phyloP scores from a whole-genome alignment of 768 basidiomycete species.

The Tubosaeta sp. region DNA sequence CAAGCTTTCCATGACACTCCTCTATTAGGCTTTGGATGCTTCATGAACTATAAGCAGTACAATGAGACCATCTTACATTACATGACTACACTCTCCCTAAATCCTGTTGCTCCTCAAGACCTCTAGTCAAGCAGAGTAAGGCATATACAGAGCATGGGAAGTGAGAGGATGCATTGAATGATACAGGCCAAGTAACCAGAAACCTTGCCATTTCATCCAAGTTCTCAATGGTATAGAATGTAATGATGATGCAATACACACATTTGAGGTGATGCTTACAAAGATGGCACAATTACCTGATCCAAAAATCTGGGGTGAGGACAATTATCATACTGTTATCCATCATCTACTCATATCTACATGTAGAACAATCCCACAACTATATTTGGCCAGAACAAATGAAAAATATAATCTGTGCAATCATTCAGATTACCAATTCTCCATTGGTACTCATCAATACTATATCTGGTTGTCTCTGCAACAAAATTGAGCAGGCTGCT shows the following conservation, averaged over 20 bases:
- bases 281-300: not conserved
- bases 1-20: too few species aligned
- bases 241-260: not conserved
- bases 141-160: not conserved
- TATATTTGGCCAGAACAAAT: not conserved
- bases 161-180: slow-evolving; percentile 1
- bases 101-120: not conserved
- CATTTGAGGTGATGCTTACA: not conserved
- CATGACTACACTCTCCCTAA: not conserved
- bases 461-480: not conserved
- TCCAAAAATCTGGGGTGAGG: not conserved
- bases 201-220: not conserved
- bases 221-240: not conserved
- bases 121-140: not conserved
- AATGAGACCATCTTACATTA: not conserved
- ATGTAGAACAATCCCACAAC: not conserved
- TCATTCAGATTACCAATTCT: not conserved
- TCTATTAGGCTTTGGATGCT: too few species aligned
- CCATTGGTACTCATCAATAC: not conserved
- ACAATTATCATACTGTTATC: not conserved
- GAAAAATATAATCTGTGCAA: not conserved
- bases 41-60: not conserved
- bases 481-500: not conserved
- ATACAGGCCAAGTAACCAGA: not conserved
- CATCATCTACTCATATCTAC: not conserved